Evolutionary conservation across 257 asterid genomes (phyloP).

Genomic region (Sherardia arvensis): DNA sequence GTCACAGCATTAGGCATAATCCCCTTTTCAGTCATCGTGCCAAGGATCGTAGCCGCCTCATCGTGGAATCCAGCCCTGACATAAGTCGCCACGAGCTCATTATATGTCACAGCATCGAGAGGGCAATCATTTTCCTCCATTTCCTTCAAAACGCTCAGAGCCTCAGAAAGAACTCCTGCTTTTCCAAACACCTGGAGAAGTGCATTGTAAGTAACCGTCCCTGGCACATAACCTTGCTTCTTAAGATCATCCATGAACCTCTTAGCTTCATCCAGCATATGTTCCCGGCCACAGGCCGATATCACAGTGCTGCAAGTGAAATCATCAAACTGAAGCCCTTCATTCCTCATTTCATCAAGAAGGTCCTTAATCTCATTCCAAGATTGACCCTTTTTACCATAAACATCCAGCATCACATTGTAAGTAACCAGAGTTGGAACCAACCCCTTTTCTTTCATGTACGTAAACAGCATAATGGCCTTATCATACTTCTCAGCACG

Average conservation of each 20-base stretch:
- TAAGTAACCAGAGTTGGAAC: conserved; percentile 68
- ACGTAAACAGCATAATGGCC: conserved; percentile 59
- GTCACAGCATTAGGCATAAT: conserved; percentile 78
- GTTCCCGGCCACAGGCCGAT: conserved; percentile 92
- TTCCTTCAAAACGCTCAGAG: conserved; percentile 63
- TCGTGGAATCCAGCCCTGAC: conserved; percentile 89
- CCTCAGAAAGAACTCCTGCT: conserved; percentile 74
- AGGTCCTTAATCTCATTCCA: conserved; percentile 61
- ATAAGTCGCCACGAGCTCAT: conserved; percentile 84
- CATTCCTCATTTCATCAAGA: conserved; percentile 65
- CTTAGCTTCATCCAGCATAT: conserved; percentile 78
- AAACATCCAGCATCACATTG: conserved; percentile 92
- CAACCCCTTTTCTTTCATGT: conserved; percentile 53
- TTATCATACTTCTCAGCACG: conserved; percentile 77
- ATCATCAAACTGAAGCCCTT: conserved; percentile 73
- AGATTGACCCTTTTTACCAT: conserved; percentile 77
- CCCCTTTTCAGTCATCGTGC: conserved; percentile 71
- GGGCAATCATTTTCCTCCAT: conserved; percentile 87
- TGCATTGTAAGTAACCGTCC: conserved; percentile 76
- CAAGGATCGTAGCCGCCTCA: conserved; percentile 71
- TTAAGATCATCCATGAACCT: conserved; percentile 60
- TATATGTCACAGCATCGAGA: conserved; percentile 83
- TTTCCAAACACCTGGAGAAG: conserved; percentile 87
- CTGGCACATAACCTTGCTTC: conserved; percentile 60
- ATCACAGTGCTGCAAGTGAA: conserved; percentile 95